phyloP scores from a whole-genome alignment of 345 rosid genomes.

The Salix caprea region DNA sequence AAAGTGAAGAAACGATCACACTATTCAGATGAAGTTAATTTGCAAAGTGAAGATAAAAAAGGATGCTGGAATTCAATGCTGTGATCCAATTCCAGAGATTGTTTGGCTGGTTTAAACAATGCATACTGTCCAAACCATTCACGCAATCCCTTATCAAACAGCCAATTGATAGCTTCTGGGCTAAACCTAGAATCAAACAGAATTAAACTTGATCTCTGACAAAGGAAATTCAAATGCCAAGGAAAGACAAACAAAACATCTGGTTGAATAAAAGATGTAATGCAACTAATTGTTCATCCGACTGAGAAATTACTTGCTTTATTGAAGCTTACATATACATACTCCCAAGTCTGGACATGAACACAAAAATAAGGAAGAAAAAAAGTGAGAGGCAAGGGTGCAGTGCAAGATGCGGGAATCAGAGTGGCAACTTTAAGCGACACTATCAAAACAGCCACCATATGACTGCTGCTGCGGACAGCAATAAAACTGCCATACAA shows the following conservation, averaged over 20 bases:
- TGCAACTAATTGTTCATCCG: background rate
- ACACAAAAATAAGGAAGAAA: background rate
- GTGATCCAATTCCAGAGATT: background rate
- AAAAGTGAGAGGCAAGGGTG: background rate
- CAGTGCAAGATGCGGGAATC: background rate
- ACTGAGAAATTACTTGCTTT: background rate
- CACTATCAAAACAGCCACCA: background rate
- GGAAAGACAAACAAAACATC: background rate
- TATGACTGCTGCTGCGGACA: background rate
- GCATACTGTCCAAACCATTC: background rate
- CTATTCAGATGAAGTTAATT: background rate
- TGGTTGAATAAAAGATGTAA: background rate
- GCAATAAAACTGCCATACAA: background rate
- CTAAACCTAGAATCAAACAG: background rate
- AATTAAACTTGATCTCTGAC: background rate
- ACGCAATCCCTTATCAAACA: background rate
- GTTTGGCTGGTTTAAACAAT: background rate
- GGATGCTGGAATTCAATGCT: background rate
- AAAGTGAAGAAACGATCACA: no score
- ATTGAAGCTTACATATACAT: background rate
- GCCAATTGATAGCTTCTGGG: background rate
- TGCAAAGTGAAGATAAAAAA: background rate
- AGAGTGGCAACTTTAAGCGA: background rate
- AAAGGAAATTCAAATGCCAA: background rate
- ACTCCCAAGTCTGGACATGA: background rate